Evolutionary conservation across 2,329 filamentous ascomycete genomes (phyloP).

Genomic region (Cercospora sp.): DNA sequence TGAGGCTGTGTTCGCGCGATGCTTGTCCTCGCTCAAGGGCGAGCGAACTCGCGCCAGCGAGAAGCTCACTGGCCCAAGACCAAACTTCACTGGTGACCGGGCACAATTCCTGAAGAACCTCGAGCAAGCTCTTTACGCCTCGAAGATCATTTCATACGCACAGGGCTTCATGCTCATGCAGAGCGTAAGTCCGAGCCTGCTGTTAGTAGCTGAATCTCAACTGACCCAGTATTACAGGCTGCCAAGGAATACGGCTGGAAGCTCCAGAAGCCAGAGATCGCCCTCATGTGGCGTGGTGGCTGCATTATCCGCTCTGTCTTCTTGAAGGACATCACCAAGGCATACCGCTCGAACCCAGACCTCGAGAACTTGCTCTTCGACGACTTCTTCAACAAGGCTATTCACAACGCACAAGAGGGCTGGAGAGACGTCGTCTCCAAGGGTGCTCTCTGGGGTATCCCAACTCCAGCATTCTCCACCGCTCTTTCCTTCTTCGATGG

Average conservation of each 20-base stretch:
- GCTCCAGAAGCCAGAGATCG: slow-evolving; percentile 99
- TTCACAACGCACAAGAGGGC: slow-evolving; percentile 86
- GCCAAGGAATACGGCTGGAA: slow-evolving; percentile 97
- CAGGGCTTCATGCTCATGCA: slow-evolving; percentile 99
- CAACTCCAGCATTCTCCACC: slow-evolving; percentile 93
- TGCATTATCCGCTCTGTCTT: slow-evolving; percentile 99
- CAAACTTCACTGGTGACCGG: slow-evolving; percentile 85
- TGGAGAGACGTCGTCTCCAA: slow-evolving; percentile 92
- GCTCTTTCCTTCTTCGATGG: slow-evolving; percentile 98
- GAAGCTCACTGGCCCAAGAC: slow-evolving; percentile 74
- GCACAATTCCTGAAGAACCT: slow-evolving; percentile 93
- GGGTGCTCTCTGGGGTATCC: slow-evolving; percentile 90
- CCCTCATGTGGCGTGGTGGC: slow-evolving; percentile 99
- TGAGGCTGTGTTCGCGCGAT: slow-evolving; percentile 93
- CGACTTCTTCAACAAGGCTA: slow-evolving; percentile 99
- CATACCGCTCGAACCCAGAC: slow-evolving; percentile 90
- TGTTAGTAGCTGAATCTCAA: slow-evolving; percentile 3
- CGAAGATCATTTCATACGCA: slow-evolving; percentile 99
- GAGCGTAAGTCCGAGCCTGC: slow-evolving; percentile 61
- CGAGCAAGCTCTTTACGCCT: slow-evolving; percentile 97
- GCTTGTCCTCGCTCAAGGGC: slow-evolving; percentile 88
- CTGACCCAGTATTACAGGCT: slow-evolving; percentile 57
- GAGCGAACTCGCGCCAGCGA: slow-evolving; percentile 82
- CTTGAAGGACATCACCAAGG: slow-evolving; percentile 98
- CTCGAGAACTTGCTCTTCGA: slow-evolving; percentile 98